Evolutionary conservation across 148 eudicot genomes (phyloP).

Genomic region (Vaccinium darrowii): DNA sequence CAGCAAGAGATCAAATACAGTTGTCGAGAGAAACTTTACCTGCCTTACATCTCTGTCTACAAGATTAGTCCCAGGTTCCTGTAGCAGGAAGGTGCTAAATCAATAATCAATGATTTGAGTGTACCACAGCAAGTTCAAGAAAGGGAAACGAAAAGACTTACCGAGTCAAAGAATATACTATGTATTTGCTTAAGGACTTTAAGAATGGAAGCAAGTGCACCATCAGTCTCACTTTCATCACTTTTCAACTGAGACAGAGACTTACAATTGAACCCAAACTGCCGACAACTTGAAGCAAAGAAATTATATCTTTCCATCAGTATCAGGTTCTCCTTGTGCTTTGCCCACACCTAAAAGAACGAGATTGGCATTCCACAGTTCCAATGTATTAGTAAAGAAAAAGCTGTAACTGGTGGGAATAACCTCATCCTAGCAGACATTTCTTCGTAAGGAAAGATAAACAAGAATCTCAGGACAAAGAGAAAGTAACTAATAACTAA

Average conservation of each 20-base stretch:
- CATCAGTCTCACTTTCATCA: constrained; percentile 89
- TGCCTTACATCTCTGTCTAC: constrained; percentile 66
- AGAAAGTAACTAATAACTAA: background rate
- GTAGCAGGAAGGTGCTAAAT: constrained; percentile 9
- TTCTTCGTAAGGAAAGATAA: background rate
- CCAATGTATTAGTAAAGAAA: background rate
- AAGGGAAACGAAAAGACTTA: constrained; percentile 28
- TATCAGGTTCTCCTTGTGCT: constrained; percentile 81
- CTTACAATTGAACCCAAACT: constrained; percentile 52
- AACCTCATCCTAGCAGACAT: background rate
- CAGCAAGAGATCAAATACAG: background rate
- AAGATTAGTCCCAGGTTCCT: constrained; percentile 50
- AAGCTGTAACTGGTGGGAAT: background rate
- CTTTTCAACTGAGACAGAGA: constrained; percentile 67
- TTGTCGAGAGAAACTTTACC: constrained; percentile 34
- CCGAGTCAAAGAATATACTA: constrained; percentile 63
- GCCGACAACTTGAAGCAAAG: constrained; percentile 79
- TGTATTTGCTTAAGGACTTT: constrained; percentile 68
- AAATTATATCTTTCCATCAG: constrained; percentile 94
- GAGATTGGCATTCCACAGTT: background rate
- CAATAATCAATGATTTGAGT: background rate
- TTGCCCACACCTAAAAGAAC: constrained; percentile 69
- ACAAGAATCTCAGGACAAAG: background rate
- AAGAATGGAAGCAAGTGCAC: constrained; percentile 78
- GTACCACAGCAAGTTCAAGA: background rate